A percentile compares a stretch with the other conserved stretches of the same genome.
Conservation (phyloP, 148 eudicot genomes). For the Vaccinium corymbosum region DNA sequence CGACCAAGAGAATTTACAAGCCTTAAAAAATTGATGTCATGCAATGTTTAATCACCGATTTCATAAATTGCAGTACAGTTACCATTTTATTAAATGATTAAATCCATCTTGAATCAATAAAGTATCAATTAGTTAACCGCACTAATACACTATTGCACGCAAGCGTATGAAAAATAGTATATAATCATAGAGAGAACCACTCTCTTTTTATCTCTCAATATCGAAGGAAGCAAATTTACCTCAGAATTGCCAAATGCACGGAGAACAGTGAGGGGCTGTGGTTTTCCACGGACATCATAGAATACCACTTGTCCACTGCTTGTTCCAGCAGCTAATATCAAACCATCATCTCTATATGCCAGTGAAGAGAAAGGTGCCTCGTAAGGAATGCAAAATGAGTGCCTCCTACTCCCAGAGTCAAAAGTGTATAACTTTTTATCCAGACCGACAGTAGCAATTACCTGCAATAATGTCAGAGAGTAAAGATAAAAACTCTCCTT, state of each 20-base stretch:
- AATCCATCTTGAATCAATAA: neutral
- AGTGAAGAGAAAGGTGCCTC: slow-evolving; percentile 92
- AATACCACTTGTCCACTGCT: slow-evolving; percentile 82
- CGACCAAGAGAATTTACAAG: neutral
- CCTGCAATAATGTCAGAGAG: slow-evolving; percentile 57
- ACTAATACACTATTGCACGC: neutral
- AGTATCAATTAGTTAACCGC: neutral
- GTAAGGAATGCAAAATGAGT: slow-evolving; percentile 59
- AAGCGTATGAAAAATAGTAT: neutral
- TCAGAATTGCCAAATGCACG: slow-evolving; percentile 85
- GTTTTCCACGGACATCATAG: slow-evolving; percentile 92
- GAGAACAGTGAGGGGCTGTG: slow-evolving; percentile 83
- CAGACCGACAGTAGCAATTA: slow-evolving; percentile 85
- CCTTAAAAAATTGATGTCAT: neutral
- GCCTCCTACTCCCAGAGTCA: slow-evolving; percentile 66
- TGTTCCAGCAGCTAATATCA: slow-evolving; percentile 91
- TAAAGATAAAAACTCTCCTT: neutral
- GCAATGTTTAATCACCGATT: neutral
- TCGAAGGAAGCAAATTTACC: slow-evolving; percentile 35
- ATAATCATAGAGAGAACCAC: neutral
- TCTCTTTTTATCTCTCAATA: neutral
- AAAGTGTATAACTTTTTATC: slow-evolving; percentile 89
- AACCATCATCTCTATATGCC: slow-evolving; percentile 86
- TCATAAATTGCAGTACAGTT: neutral
- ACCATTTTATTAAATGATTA: neutral